phyloP scores from a whole-genome alignment of 371 early-diverging fungal species.

The Rhizopus sp. region DNA sequence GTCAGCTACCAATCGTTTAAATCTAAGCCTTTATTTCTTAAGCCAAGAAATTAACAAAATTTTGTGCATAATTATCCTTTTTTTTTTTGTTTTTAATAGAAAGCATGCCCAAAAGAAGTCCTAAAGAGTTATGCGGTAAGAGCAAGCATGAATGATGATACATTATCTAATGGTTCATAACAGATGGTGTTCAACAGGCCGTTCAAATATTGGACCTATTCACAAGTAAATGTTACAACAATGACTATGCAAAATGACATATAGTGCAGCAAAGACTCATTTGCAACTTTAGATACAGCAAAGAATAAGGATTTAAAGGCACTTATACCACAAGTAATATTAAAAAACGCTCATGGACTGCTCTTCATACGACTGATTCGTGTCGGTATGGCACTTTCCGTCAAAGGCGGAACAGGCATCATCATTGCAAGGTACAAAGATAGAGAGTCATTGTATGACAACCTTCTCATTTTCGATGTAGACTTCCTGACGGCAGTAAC shows the following conservation, averaged over 20 bases:
- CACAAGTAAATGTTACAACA: slow-evolving; percentile 29
- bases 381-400: slow-evolving; percentile 36
- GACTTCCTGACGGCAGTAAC: slow-evolving; percentile 45
- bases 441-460: not conserved
- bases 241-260: not conserved
- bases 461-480: not conserved
- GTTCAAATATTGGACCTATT: slow-evolving; percentile 34
- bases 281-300: slow-evolving; percentile 9
- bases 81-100: not conserved
- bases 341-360: slow-evolving; percentile 42
- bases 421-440: slow-evolving; percentile 41
- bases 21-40: slow-evolving; percentile 1
- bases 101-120: slow-evolving; percentile 10
- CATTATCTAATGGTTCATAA: not conserved
- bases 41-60: not conserved
- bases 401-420: slow-evolving; percentile 40
- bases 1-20: not conserved
- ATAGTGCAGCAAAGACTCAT: not conserved
- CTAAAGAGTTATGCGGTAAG: slow-evolving; percentile 9
- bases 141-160: not conserved
- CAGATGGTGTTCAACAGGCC: slow-evolving; percentile 41
- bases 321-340: slow-evolving; percentile 34
- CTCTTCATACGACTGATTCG: slow-evolving; percentile 37
- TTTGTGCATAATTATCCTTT: not conserved
- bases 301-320: slow-evolving; percentile 29